A percentile compares a stretch with the other conserved stretches of the same genome.
Conservation (phyloP, 179 eudicot species). For the Nepenthes alata region DNA sequence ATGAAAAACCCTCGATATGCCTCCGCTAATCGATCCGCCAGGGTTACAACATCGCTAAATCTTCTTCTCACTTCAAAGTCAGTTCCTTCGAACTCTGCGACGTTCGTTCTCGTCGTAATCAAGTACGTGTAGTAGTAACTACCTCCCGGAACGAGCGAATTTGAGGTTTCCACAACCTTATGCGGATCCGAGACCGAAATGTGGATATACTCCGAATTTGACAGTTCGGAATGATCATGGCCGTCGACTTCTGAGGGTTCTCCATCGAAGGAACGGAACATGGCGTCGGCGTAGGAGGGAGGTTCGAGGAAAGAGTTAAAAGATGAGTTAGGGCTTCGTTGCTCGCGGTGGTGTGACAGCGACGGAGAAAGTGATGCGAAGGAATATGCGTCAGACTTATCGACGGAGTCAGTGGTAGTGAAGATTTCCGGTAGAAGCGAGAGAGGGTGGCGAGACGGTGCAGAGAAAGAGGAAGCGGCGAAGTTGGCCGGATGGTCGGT, state of each 20-base stretch:
- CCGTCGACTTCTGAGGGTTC: slow-evolving; percentile 26
- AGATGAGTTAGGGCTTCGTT: slow-evolving; percentile 27
- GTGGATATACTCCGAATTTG: slow-evolving; percentile 37
- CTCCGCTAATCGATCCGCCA: slow-evolving; percentile 68
- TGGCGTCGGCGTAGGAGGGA: slow-evolving; percentile 88
- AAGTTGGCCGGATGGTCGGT: slow-evolving; percentile 8
- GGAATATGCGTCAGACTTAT: background rate
- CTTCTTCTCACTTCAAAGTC: slow-evolving; percentile 64
- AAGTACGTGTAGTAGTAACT: slow-evolving; percentile 52
- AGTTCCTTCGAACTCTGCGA: slow-evolving; percentile 41
- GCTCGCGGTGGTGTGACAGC: background rate
- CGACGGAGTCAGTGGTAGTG: slow-evolving; percentile 17
- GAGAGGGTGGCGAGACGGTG: slow-evolving; percentile 13
- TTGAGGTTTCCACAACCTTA: slow-evolving; percentile 49
- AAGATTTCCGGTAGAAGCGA: slow-evolving; percentile 28
- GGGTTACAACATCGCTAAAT: slow-evolving; percentile 65
- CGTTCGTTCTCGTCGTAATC: slow-evolving; percentile 59
- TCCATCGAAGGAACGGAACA: slow-evolving; percentile 68
- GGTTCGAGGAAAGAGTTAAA: slow-evolving; percentile 69
- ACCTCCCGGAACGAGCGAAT: slow-evolving; percentile 67
- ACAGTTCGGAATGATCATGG: slow-evolving; percentile 22
- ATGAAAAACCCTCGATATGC: slow-evolving; percentile 67
- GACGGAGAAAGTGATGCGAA: slow-evolving; percentile 6
- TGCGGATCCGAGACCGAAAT: slow-evolving; percentile 68
- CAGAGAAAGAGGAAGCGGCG: slow-evolving; percentile 16